A percentile compares a stretch with the other conserved stretches of the same genome.
Conservation (phyloP, 2,329 filamentous ascomycete species). For the Talaromyces islandicus region DNA sequence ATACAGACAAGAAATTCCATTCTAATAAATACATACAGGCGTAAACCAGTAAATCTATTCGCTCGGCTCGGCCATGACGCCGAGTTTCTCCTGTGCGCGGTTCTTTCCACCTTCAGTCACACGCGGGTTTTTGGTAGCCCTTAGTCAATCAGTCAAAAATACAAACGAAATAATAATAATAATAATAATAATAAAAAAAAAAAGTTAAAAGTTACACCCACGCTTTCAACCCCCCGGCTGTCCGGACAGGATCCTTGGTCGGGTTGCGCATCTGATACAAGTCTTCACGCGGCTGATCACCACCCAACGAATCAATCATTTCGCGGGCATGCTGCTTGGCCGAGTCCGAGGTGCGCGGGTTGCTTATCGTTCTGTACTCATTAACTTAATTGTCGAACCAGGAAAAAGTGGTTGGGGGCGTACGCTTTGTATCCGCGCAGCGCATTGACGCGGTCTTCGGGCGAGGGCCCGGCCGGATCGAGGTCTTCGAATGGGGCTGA, state of each 20-base stretch:
- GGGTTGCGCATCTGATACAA: slow-evolving; percentile 11
- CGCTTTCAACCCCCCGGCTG: slow-evolving; percentile 16
- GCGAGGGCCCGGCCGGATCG: slow-evolving; percentile 10
- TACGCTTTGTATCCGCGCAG: slow-evolving; percentile 15
- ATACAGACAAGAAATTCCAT: not conserved
- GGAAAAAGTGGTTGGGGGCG: not conserved
- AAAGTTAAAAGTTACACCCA: slow-evolving; percentile 5
- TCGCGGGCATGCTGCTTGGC: slow-evolving; percentile 16
- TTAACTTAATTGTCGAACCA: not conserved
- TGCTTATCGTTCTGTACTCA: slow-evolving; percentile 13
- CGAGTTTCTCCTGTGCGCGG: slow-evolving; percentile 16
- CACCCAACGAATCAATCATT: slow-evolving; percentile 14
- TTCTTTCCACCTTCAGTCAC: slow-evolving; percentile 19
- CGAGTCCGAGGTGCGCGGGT: slow-evolving; percentile 15
- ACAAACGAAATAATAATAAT: too few relatives aligned
- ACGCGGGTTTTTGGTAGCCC: slow-evolving; percentile 15
- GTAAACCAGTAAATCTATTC: slow-evolving; percentile 7
- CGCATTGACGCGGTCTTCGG: slow-evolving; percentile 13
- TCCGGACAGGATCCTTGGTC: slow-evolving; percentile 14
- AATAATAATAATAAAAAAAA: not conserved
- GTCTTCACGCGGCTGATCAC: slow-evolving; percentile 12
- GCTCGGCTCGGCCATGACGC: slow-evolving; percentile 1
- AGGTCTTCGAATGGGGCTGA: slow-evolving; percentile 8
- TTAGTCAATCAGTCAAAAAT: slow-evolving; percentile 1
- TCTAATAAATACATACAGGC: not conserved